These are phyloP conservation scores for Pleurotus sapidus DNA, from an alignment of 768 basidiomycete genomes.

Conservation along the genomic window DNA sequence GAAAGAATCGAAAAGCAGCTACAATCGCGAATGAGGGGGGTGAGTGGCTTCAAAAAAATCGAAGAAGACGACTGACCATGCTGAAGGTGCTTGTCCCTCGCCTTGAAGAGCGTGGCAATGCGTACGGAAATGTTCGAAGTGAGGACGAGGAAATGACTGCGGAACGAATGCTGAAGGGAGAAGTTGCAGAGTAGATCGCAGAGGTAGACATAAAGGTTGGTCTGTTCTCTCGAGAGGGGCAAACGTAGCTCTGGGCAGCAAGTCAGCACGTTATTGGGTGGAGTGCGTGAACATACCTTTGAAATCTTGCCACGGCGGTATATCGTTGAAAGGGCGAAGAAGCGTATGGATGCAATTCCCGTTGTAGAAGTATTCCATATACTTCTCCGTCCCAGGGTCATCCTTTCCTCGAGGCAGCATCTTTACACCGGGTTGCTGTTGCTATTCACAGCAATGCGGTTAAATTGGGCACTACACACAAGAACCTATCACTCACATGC, in stretches of 20 bases:
- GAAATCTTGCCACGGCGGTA: slow-evolving; percentile 45
- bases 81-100: slow-evolving; percentile 88
- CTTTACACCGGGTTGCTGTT: slow-evolving; percentile 25
- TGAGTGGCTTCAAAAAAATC: slow-evolving; percentile 8
- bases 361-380: slow-evolving; percentile 94
- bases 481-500: slow-evolving; percentile 23
- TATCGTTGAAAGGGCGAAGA: slow-evolving; percentile 72
- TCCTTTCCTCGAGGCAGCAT: slow-evolving; percentile 64
- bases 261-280: background rate
- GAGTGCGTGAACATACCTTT: slow-evolving; percentile 21
- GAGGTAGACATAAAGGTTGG: slow-evolving; percentile 83
- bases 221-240: slow-evolving; percentile 65
- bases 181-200: slow-evolving; percentile 91
- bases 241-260: slow-evolving; percentile 43
- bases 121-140: slow-evolving; percentile 73
- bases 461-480: slow-evolving; percentile 5
- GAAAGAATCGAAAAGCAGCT: slow-evolving; percentile 94
- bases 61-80: slow-evolving; percentile 62
- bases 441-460: slow-evolving; percentile 3
- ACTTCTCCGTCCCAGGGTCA: slow-evolving; percentile 82
- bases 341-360: slow-evolving; percentile 64
- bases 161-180: slow-evolving; percentile 85
- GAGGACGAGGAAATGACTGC: slow-evolving; percentile 87
- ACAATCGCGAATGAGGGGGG: slow-evolving; percentile 9
- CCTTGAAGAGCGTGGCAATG: slow-evolving; percentile 73